A percentile compares a stretch with the other conserved stretches of the same genome.
phyloP scores from a whole-genome alignment of 345 rosid genomes.

The Gossypium ekmanianum region DNA sequence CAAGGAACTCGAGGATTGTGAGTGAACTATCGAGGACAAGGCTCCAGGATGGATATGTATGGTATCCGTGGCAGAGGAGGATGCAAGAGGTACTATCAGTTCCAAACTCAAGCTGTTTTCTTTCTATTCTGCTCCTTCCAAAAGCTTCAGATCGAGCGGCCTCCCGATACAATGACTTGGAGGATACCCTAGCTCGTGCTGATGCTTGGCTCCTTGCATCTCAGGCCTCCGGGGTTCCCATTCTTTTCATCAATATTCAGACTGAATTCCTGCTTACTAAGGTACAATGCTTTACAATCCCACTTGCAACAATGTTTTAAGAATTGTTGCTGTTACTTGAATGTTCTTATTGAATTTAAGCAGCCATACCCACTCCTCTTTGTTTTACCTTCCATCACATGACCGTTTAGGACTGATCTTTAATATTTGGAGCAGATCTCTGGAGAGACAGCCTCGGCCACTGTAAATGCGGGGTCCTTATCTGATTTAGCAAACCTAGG shows the following conservation, averaged over 20 bases:
- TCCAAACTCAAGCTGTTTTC: slow-evolving; percentile 78
- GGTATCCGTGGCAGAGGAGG: slow-evolving; percentile 75
- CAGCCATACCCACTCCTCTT: not conserved
- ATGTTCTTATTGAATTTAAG: not conserved
- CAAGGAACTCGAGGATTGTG: slow-evolving; percentile 74
- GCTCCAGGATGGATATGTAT: slow-evolving; percentile 91
- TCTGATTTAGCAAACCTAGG: slow-evolving; percentile 78
- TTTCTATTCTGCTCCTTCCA: slow-evolving; percentile 85
- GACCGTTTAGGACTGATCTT: not conserved
- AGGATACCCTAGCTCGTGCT: slow-evolving; percentile 95
- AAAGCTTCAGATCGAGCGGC: slow-evolving; percentile 69
- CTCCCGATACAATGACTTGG: slow-evolving; percentile 83
- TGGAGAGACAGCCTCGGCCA: slow-evolving; percentile 89
- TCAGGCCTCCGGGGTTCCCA: slow-evolving; percentile 74
- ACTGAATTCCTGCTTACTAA: slow-evolving; percentile 90
- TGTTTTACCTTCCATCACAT: not conserved
- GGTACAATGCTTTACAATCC: slow-evolving; percentile 35
- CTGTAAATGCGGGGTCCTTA: slow-evolving; percentile 75
- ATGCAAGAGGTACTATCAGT: slow-evolving; percentile 65
- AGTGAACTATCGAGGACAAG: slow-evolving; percentile 61
- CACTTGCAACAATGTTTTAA: not conserved
- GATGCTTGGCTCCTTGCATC: slow-evolving; percentile 84
- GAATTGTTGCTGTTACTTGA: not conserved
- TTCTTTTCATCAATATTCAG: slow-evolving; percentile 86
- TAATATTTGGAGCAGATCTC: slow-evolving; percentile 57